phyloP scores from a whole-genome alignment of 108 stramenopile genomes.

The Schizochytrium sp. region DNA sequence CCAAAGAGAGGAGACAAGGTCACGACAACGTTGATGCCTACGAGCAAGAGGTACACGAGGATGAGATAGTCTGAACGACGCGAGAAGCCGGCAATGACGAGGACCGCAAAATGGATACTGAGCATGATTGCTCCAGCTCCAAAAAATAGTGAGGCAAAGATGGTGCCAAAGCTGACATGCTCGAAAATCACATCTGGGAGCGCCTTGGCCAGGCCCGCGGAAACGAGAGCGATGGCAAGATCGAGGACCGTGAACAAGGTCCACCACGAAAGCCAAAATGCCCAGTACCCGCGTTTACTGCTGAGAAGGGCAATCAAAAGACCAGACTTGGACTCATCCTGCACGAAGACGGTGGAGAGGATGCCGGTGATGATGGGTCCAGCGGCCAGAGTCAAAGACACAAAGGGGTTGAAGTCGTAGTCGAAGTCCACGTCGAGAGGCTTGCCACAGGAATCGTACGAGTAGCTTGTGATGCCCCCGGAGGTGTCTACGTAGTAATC shows the following conservation, averaged over 20 bases:
- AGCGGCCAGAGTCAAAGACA: background rate
- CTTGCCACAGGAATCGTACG: background rate
- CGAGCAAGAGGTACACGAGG: background rate
- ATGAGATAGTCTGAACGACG: background rate
- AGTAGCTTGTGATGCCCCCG: background rate
- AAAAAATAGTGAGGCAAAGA: background rate
- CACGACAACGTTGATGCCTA: background rate
- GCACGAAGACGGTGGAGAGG: background rate
- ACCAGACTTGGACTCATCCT: background rate
- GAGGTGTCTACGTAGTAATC: background rate
- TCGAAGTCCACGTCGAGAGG: background rate
- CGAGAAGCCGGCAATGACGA: background rate
- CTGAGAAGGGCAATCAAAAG: background rate
- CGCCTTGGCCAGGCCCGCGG: background rate
- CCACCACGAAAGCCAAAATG: constrained; percentile 14
- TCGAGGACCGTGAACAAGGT: background rate
- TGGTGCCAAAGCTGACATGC: background rate
- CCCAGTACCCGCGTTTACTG: background rate
- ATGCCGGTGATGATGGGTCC: background rate
- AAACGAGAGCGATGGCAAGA: background rate
- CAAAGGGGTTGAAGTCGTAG: background rate
- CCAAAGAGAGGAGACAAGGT: background rate
- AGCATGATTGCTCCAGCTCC: background rate
- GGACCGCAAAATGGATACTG: background rate
- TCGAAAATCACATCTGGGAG: background rate